Base-by-base conservation (phyloP, 192 early-diverging fungal species). In the Backusella westeae region DNA sequence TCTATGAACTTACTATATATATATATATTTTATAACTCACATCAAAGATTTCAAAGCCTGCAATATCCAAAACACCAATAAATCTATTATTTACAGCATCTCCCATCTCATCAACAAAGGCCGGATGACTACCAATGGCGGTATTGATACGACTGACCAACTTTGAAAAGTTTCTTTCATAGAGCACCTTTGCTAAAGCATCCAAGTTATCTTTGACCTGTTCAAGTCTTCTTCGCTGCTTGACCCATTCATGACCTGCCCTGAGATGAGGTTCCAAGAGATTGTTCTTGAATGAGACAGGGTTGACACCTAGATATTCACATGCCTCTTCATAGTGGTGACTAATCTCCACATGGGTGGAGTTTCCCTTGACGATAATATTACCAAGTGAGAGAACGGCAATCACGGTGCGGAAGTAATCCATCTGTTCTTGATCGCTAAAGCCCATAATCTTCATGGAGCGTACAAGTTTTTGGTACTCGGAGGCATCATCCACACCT, bases 31-130 rank as follows among this genome's bases (percentile, higher is more conserved):
- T 32, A 3, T 32, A 32, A 32, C 68, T 78, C 74, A 94, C 92
- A 81, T 98, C 92, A 77, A 99, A 97, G 71, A 99, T 98, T 84
- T 99, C 98, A 83, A 99, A 99, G 12, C 98, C 98, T 29, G 96
- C 96, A 86, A 99, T 99, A 87, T 99, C 98, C 23, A 99, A 83
- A 34, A 99, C 98, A 39, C 98, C 98, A 81, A 99, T 98, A 72
- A 97, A 99, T 6, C 89, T 42, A 26, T 70, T 39, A 41, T 39
- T 39, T 44, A 1, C 70, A 15, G 41, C 41, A 29, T 44, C 44
- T 0, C 23, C 87, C 41, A 87, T 80, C 74, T 95, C 96, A 35
- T 92, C 87, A 32, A 89, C 85, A 0, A 92, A 88, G 0, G 85
- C 82, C 8, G 74, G 77, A 21, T 49, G 46, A 81, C 86, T 77